Evolutionary conservation across 2,329 filamentous ascomycete genomes (phyloP), one percentile per base, ranked within the genome.

Genomic region (Ophiocordyceps unilateralis): DNA sequence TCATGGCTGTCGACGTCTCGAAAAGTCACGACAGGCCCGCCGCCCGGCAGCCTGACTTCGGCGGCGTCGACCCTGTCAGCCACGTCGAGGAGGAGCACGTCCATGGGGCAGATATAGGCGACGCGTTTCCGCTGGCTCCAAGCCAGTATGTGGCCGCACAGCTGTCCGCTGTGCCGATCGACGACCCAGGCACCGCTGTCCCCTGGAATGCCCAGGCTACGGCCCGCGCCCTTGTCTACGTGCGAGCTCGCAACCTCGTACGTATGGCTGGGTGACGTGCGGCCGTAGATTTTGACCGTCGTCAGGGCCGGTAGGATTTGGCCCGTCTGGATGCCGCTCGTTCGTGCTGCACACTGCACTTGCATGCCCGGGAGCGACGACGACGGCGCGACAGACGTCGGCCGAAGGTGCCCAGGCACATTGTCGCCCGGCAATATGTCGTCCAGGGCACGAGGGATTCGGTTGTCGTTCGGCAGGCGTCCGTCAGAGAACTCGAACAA

Each of bases 51-150:
- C 5, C 72, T 68, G n/a, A 94, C 74, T 22, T 76, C 72, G 1
- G 63, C 62, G 0, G 85, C 85, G 20, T 78, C 74, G 1, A 95
- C 66, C 0, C 81, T 87, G 47, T 82, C 75, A 23, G 78, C 81
- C 44, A 96, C 93, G 54, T 96, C 89, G 23, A 81, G 74, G 11
- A 96, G 69, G 12, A 94, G 64, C 2, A 95, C 72, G 45, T 95
- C 84, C 89, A 96, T 96, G 0, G 89, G 89, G 47, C 86, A 91
- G 47, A 96, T 91, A 58, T 94, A 96, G 0, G 87, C 87, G 5
- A 86, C 79, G 37, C 76, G 76, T 55, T 83, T 89, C 47, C 79
- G 76, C 48, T 78, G 74, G 51, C 82, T 89, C 78, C 83, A 93
- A 0, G 89, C 89, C 12, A 96, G 69, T 0, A 96, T 84, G 53